These are phyloP conservation scores for Tetracladium marchalianum DNA, from an alignment of 495 filamentous ascomycete genomes.

Conservation along the genomic window DNA sequence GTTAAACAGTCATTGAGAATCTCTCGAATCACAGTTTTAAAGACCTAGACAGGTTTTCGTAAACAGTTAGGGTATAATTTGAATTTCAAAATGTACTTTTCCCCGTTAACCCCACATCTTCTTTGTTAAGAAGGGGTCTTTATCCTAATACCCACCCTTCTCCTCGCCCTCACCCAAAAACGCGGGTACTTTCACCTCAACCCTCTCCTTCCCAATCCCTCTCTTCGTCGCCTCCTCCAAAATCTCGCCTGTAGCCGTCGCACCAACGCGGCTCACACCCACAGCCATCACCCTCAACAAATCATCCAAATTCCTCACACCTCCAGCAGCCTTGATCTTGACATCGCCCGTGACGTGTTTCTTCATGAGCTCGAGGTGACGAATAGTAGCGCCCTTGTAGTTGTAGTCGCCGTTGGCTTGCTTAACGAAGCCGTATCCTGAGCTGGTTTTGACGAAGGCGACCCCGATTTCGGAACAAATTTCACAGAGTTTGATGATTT, in stretches of 20 bases:
- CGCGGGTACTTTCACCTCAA: slow-evolving; percentile 18
- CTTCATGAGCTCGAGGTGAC: slow-evolving; percentile 43
- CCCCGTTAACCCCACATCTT: no score
- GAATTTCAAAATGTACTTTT: no score
- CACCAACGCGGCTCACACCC: slow-evolving; percentile 38
- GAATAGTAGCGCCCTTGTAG: slow-evolving; percentile 39
- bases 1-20: no score
- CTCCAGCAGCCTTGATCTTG: slow-evolving; percentile 47
- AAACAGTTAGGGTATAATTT: no score
- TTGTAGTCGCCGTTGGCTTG: slow-evolving; percentile 37
- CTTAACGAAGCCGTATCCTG: slow-evolving; percentile 49
- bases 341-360: slow-evolving; percentile 31
- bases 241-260: slow-evolving; percentile 42
- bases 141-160: no score
- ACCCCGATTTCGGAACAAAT: slow-evolving; percentile 39
- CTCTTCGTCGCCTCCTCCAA: slow-evolving; percentile 41
- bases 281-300: slow-evolving; percentile 28
- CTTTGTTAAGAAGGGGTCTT: no score
- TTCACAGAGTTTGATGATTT: slow-evolving; percentile 38
- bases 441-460: slow-evolving; percentile 48
- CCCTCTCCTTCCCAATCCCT: slow-evolving; percentile 33
- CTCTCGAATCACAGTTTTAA: no score
- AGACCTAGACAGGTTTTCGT: no score
- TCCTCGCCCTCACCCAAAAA: background rate
- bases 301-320: slow-evolving; percentile 38